Evolutionary conservation across 2,329 filamentous ascomycete genomes (phyloP), one percentile per base, ranked within the genome.

Genomic region (Botryosphaeria dothidea): DNA sequence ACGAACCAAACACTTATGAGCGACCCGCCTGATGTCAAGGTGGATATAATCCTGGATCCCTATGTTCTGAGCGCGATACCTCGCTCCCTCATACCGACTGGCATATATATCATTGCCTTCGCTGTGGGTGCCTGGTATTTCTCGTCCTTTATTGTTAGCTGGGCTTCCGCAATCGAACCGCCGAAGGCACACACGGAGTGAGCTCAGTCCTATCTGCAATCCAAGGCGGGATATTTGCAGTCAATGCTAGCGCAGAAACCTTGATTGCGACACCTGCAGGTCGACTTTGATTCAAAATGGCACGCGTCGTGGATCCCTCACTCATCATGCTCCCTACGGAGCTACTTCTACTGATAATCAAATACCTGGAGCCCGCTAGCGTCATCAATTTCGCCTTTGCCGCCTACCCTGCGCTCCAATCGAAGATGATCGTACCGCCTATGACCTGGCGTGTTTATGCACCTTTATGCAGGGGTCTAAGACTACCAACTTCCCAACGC

Each of bases 31-130:
- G 86, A 88, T 0, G 92, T 98, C 3, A 81, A 88, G 62, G 90
- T 90, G 60, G 94, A 99, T 71, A 79, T 90, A 65, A 88, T 97
- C 71, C 86, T 99, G 25, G 95, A 98, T 76, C 93, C 93, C 0
- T 98, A 90, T 73, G 67, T 96, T 45, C 79, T 89, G 72, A 95
- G 96, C 79, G 73, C 93, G 17, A 83, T 98, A 61, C 95, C 95
- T 13, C 83, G 83, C 60, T 96, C 93, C 3, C 81, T 98, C 17
- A 72, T 90, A 23, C 88, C 91, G 21, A 94, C 90, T 1, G 86
- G 86, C 13, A 80, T 79, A 38, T 96, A 93, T 77, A 83, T 96
- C 62, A 71, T 84, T 3, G 69, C 85, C 3, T 84, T 96, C 62
- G 86, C 87, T 11, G 67, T 83, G 41, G 69, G 79, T 43, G 81